phyloP scores from a whole-genome alignment of 164 flowering plant genomes.

The Amborella trichopoda region DNA sequence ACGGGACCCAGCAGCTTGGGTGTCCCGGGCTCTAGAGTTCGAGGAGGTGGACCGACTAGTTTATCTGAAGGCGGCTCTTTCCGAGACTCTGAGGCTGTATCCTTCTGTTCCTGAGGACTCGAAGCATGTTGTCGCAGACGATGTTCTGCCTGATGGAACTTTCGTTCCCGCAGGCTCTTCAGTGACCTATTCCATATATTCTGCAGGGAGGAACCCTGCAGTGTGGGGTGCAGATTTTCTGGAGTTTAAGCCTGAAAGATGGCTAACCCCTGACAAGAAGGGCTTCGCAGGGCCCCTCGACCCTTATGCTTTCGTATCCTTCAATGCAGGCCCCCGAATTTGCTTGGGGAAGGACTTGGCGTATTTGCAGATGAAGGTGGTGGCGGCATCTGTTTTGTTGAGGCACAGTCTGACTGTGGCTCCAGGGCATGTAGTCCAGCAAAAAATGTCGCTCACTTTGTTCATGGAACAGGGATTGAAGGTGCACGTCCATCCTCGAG shows the following conservation, averaged over 20 bases:
- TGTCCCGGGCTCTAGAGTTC: conserved; percentile 38
- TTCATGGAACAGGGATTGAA: conserved; percentile 87
- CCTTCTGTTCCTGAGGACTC: conserved; percentile 70
- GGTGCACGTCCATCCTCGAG: conserved; percentile 50
- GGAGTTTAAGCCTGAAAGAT: conserved; percentile 52
- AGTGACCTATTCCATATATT: conserved; percentile 53
- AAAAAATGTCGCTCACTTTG: conserved; percentile 82
- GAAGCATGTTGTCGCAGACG: conserved; percentile 43
- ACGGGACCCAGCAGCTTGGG: conserved; percentile 28
- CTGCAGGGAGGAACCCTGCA: conserved; percentile 41
- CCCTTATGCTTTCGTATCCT: conserved; percentile 49
- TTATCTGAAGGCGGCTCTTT: conserved; percentile 49
- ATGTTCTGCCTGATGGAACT: conserved; percentile 45
- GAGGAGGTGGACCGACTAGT: conserved; percentile 53
- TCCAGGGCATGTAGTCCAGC: conserved; percentile 69
- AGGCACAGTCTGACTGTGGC: conserved; percentile 59
- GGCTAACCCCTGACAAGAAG: conserved; percentile 32
- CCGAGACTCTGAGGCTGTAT: conserved; percentile 52
- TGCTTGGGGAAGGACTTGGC: conserved; percentile 90
- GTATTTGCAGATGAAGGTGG: conserved; percentile 83
- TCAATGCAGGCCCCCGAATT: conserved; percentile 85
- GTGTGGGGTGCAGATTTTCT: conserved; percentile 54
- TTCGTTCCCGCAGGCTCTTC: conserved; percentile 57
- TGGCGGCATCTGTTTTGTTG: conserved; percentile 68
- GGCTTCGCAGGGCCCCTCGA: conserved; percentile 22